These are phyloP conservation scores for Arachis stenosperma DNA, from an alignment of 306 rosid species.

Conservation along the genomic window DNA sequence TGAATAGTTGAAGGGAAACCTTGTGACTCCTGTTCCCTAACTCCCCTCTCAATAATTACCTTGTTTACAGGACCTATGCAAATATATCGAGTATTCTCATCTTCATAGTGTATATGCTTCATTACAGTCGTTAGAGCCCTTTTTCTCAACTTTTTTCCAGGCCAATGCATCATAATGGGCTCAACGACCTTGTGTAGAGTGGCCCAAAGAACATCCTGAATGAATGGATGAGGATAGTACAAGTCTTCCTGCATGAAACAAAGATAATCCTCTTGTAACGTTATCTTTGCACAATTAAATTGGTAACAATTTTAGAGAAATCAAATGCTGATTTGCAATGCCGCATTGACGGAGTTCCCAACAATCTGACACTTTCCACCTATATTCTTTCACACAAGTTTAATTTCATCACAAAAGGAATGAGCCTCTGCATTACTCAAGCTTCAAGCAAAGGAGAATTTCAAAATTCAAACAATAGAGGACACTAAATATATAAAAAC, in stretches of 20 bases:
- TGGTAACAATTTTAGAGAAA: slow-evolving; percentile 22
- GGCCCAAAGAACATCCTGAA: slow-evolving; percentile 90
- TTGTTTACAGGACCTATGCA: slow-evolving; percentile 96
- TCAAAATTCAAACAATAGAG: not conserved
- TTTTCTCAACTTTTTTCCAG: slow-evolving; percentile 81
- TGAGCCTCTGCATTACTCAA: slow-evolving; percentile 1
- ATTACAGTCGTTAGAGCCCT: slow-evolving; percentile 65
- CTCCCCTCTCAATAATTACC: slow-evolving; percentile 52
- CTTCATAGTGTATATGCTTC: slow-evolving; percentile 90
- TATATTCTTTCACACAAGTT: slow-evolving; percentile 18
- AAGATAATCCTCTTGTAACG: slow-evolving; percentile 31
- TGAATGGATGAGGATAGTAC: slow-evolving; percentile 85
- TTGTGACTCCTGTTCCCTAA: not conserved
- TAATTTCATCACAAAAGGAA: slow-evolving; percentile 9
- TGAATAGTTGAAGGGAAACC: slow-evolving; percentile 18
- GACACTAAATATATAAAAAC: not conserved
- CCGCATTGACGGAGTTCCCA: slow-evolving; percentile 9
- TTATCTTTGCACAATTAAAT: slow-evolving; percentile 36
- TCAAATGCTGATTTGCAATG: slow-evolving; percentile 25
- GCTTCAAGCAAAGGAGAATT: slow-evolving; percentile 20
- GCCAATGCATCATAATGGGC: slow-evolving; percentile 85
- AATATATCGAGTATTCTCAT: slow-evolving; percentile 91
- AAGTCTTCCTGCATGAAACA: slow-evolving; percentile 75
- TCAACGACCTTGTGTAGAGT: slow-evolving; percentile 71
- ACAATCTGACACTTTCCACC: slow-evolving; percentile 1